phyloP scores from a whole-genome alignment of 345 rosid genomes.

The Aquilaria sinensis region DNA sequence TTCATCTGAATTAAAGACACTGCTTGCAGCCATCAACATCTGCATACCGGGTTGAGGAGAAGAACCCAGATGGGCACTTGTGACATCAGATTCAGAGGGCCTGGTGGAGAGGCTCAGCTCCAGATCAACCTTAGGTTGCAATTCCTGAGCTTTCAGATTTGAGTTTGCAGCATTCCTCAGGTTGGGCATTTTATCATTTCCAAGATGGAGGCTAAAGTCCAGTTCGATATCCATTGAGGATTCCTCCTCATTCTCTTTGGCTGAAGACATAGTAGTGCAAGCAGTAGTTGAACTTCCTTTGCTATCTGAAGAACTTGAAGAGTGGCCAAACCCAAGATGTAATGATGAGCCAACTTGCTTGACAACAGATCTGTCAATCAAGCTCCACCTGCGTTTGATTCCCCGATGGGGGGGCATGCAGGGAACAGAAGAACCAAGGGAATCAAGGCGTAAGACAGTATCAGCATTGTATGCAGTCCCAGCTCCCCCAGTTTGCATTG shows the following conservation, averaged over 20 bases:
- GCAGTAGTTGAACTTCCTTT: constrained; percentile 81
- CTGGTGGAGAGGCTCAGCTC: constrained; percentile 71
- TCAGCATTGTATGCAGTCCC: constrained; percentile 34
- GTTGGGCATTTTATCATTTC: constrained; percentile 46
- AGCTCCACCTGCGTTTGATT: constrained; percentile 68
- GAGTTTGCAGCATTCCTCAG: constrained; percentile 33
- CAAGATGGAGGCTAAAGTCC: constrained; percentile 74
- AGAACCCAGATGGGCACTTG: constrained; percentile 34
- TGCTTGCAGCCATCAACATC: constrained; percentile 24
- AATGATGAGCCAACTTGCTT: constrained; percentile 53
- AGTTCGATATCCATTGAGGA: constrained; percentile 82
- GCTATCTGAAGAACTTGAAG: constrained; percentile 88
- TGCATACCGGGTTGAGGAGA: constrained; percentile 32
- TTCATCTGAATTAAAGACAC: constrained; percentile 35
- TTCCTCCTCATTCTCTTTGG: constrained; percentile 85
- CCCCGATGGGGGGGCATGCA: constrained; percentile 39
- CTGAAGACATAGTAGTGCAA: constrained; percentile 62
- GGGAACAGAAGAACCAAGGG: constrained; percentile 45
- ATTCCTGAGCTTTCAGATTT: constrained; percentile 26
- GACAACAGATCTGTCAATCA: constrained; percentile 34
- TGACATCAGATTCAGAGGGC: constrained; percentile 63
- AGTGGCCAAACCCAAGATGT: constrained; percentile 63
- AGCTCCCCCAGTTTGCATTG: constrained; percentile 35
- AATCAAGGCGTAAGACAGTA: constrained; percentile 72
- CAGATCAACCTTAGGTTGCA: constrained; percentile 56